Conservation (phyloP, 495 filamentous ascomycete species). For the Tuber calosporum region DNA sequence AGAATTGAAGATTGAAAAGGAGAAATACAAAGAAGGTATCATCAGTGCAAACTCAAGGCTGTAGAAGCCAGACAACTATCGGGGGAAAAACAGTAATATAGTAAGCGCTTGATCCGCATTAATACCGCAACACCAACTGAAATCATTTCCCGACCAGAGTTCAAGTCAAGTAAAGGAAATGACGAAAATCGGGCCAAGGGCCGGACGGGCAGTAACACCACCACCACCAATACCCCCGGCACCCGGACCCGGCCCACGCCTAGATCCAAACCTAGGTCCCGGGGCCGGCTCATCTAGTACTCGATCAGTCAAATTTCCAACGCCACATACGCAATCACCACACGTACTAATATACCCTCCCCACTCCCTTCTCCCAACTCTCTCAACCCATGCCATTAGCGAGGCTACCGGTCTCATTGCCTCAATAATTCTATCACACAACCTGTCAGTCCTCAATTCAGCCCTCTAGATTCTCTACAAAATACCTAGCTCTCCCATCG, state of each 20-base stretch:
- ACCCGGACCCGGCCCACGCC: neutral
- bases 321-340: neutral
- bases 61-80: neutral
- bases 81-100: neutral
- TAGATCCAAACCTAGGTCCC: no score
- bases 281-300: neutral
- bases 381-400: neutral
- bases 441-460: neutral
- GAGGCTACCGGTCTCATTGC: neutral
- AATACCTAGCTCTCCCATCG: neutral
- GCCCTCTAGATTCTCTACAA: neutral
- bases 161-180: neutral
- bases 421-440: neutral
- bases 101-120: neutral
- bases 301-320: neutral
- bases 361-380: neutral
- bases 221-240: no score
- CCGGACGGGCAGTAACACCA: neutral
- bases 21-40: no score
- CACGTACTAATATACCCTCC: neutral
- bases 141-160: neutral
- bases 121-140: neutral
- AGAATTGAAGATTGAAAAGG: neutral
- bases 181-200: neutral
- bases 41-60: neutral